These are phyloP conservation scores for Allomyces macrogynus DNA, from an alignment of 192 early-diverging fungal species.

Conservation along the genomic window DNA sequence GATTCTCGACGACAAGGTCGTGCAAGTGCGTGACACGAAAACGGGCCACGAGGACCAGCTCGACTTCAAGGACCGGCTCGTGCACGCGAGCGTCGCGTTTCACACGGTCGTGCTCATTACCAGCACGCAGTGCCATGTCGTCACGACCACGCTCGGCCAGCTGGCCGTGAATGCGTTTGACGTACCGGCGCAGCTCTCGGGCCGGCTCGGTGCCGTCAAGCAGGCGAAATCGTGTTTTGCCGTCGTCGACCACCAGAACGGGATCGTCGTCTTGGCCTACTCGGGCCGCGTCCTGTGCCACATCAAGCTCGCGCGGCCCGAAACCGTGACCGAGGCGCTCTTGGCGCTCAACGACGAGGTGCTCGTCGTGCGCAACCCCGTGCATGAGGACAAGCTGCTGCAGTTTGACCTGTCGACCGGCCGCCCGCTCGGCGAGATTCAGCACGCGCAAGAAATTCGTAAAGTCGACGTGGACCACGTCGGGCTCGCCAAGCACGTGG, in stretches of 20 bases:
- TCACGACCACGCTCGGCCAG: no score
- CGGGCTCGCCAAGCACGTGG: slow-evolving; percentile 16
- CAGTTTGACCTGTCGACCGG: neutral
- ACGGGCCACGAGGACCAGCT: neutral
- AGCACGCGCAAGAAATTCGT: neutral
- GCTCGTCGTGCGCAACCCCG: neutral
- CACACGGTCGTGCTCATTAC: neutral
- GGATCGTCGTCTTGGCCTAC: neutral
- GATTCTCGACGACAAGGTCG: slow-evolving; percentile 27
- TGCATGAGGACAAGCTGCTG: neutral
- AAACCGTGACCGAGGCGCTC: neutral
- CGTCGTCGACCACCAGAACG: neutral
- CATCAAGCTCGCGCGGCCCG: neutral
- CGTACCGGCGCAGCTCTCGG: neutral
- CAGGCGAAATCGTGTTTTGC: neutral
- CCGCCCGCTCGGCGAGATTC: neutral
- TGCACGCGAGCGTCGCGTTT: neutral
- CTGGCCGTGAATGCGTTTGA: neutral
- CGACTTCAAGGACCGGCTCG: neutral
- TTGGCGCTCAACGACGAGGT: neutral
- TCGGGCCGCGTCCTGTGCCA: neutral
- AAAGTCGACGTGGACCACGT: neutral
- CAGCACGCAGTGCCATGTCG: neutral
- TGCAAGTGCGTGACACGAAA: slow-evolving; percentile 19
- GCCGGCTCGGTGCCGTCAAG: neutral